phyloP scores from a whole-genome alignment of 192 early-diverging fungal species.

The Rhizoclosmatium globosum region DNA sequence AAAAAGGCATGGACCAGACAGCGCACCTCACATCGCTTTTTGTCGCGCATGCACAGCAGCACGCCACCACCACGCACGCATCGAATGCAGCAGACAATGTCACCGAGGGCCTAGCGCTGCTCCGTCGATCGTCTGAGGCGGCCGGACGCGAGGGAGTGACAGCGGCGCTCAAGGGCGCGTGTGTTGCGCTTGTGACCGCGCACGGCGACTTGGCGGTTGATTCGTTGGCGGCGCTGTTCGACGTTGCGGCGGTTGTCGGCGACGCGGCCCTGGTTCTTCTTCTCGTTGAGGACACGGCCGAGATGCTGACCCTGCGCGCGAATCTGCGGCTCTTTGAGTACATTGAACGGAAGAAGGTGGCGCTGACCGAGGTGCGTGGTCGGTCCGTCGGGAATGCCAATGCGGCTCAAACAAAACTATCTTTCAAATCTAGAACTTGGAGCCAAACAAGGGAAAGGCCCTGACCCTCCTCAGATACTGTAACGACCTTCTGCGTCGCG shows the following conservation, averaged over 20 bases:
- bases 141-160: background rate
- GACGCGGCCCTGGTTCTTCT: constrained; percentile 62
- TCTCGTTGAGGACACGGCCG: constrained; percentile 75
- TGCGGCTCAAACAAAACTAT: background rate
- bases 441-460: constrained; percentile 83
- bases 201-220: background rate
- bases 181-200: background rate
- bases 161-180: background rate
- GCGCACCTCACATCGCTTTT: background rate
- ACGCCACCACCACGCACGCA: background rate
- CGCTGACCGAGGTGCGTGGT: constrained; percentile 61
- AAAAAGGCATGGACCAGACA: background rate
- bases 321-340: constrained; percentile 70
- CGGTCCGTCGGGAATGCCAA: background rate
- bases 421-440: constrained; percentile 60
- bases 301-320: constrained; percentile 65
- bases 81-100: no score
- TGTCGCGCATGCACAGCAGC: background rate
- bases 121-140: background rate
- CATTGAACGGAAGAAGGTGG: constrained; percentile 62
- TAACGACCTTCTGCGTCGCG: constrained; percentile 87
- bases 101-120: no score
- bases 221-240: background rate
- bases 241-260: background rate
- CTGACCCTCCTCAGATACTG: constrained; percentile 83